Conservation (phyloP, 2,329 filamentous ascomycete genomes). For the Diplodia seriata region DNA sequence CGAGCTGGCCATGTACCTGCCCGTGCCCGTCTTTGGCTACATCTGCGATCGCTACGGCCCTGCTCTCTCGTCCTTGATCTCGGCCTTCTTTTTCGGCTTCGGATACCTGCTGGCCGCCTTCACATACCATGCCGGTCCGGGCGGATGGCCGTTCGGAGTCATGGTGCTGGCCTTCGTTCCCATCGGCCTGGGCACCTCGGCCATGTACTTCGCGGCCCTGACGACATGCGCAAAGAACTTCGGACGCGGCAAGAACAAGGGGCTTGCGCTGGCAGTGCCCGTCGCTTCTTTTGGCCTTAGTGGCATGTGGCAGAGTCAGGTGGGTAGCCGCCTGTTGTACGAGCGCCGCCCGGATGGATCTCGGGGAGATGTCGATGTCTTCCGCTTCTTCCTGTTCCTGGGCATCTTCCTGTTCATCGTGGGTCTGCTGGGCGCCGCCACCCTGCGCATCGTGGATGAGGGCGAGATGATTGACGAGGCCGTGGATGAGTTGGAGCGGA, state of each 20-base stretch:
- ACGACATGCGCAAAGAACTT: conserved; percentile 99
- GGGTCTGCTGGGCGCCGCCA: conserved; percentile 75
- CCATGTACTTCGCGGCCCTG: conserved; percentile 90
- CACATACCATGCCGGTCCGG: conserved; percentile 69
- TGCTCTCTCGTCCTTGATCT: conserved; percentile 74
- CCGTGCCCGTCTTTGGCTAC: conserved; percentile 89
- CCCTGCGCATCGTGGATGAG: conserved; percentile 80
- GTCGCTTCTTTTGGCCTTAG: conserved; percentile 93
- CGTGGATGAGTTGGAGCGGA: conserved; percentile 88
- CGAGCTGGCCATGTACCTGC: conserved; percentile 87
- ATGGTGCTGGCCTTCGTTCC: conserved; percentile 87
- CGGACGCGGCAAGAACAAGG: conserved; percentile 83
- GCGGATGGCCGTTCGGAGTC: conserved; percentile 74
- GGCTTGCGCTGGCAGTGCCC: conserved; percentile 85
- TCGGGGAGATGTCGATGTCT: conserved; percentile 72
- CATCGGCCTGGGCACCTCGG: conserved; percentile 82
- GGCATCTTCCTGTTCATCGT: conserved; percentile 72
- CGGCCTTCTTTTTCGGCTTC: conserved; percentile 74
- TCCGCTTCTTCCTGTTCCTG: conserved; percentile 87
- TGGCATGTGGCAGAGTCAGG: conserved; percentile 93
- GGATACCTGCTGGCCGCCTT: conserved; percentile 86
- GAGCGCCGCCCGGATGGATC: conserved; percentile 69
- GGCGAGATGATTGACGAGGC: conserved; percentile 88
- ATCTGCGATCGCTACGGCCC: conserved; percentile 89
- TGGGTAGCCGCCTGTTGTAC: conserved; percentile 79